Evolutionary conservation across 1,284 basidiomycete species (phyloP), one percentile per base, ranked within the genome.

Genomic region (Sanguinoderma infundibulare): DNA sequence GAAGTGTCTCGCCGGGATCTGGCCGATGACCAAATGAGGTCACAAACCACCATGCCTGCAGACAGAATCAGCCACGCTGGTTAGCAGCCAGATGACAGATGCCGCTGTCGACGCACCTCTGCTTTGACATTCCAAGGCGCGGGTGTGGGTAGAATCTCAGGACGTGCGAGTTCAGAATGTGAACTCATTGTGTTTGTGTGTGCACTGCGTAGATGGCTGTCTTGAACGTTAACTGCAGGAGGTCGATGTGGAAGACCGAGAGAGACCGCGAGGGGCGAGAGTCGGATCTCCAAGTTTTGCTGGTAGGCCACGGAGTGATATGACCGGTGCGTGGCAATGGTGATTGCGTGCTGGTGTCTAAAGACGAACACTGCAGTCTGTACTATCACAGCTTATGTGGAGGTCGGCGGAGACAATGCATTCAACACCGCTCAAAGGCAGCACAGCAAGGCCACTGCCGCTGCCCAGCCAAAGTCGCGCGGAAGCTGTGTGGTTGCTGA

Each of bases 21-120:
- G 65, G 59, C n/a, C 34, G 46, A 35, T 61, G 61, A 1, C 60
- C 61, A 7, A 67, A 40, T 1, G 65, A 67, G 6, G 62, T 67
- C 3, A 67, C 53, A 53, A 67, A 67, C 59, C 62, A 64, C 65
- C 65, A 67, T 3, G 63, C 65, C 65, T 67, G 34, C 15, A 24
- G 12, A 34, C 14, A 22, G 2, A 34, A 20, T 34, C 40, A 35
- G 49, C 49, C n/a, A 22, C 20, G 12, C 8, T 12, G 30, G 12
- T 6, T 20, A 22, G 17, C 8, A 7, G 4, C 14, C 12, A 9
- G 3, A 15, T 10, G 24, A 10, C 14, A 17, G 2, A 17, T 50
- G 32, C 14, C 10, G 14, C 8, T n/a, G 36, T 24, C 15, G 14
- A 52, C 58, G 36, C 12, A 67, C 65, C 53, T 67, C 65, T 2